Percentiles rank a stretch among this genome's conserved stretches.
Conservation (phyloP, 2,329 filamentous ascomycete genomes). For the Sarocladiaceae sp. region DNA sequence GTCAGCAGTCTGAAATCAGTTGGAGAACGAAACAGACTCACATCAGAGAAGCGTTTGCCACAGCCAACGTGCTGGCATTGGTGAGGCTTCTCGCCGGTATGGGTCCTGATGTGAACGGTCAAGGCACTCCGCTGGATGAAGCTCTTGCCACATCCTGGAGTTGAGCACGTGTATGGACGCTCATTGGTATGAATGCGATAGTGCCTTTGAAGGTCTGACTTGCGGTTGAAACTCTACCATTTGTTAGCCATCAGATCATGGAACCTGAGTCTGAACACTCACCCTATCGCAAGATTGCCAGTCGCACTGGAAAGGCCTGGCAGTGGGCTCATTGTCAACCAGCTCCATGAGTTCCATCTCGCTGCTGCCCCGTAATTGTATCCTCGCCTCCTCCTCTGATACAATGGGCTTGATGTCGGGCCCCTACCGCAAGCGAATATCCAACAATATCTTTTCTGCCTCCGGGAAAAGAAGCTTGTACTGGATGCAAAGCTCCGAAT, state of each 20-base stretch:
- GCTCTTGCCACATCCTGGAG: slow-evolving; percentile 60
- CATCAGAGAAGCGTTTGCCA: slow-evolving; percentile 67
- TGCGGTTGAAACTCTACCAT: slow-evolving; percentile 71
- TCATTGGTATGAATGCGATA: slow-evolving; percentile 71
- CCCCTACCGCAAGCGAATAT: no score
- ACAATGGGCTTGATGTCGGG: no score
- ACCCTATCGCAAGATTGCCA: slow-evolving; percentile 62
- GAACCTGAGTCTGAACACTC: slow-evolving; percentile 23
- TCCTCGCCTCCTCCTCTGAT: no score
- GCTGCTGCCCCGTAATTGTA: no score
- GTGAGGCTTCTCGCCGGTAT: slow-evolving; percentile 69
- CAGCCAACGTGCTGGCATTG: slow-evolving; percentile 62
- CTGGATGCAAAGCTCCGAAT: no score
- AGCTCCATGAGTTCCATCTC: slow-evolving; percentile 61
- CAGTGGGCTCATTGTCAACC: slow-evolving; percentile 58
- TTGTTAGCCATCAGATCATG: no score
- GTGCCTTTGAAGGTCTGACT: slow-evolving; percentile 66
- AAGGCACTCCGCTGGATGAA: slow-evolving; percentile 69
- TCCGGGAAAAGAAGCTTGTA: no score
- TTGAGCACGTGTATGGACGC: slow-evolving; percentile 59
- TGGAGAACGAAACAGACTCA: slow-evolving; percentile 31
- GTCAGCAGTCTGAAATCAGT: background rate
- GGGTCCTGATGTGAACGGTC: slow-evolving; percentile 67
- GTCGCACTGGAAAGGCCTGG: slow-evolving; percentile 60
- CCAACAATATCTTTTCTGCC: no score